Evolutionary conservation across 345 rosid genomes (phyloP).

Genomic region (Eucalyptus urophylla): DNA sequence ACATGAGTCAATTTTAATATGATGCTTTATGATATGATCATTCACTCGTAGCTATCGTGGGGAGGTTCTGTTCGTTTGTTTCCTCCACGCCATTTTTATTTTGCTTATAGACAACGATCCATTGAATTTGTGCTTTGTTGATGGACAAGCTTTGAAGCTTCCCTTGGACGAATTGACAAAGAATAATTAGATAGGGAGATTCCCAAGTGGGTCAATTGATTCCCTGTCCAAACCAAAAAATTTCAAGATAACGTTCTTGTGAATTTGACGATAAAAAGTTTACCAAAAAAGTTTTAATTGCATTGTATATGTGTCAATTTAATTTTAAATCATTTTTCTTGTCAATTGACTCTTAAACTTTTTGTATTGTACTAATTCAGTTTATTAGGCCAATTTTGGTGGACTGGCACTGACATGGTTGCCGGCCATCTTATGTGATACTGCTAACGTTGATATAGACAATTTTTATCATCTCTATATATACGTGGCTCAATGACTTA

Average conservation of each 20-base stretch:
- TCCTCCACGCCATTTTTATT: neutral
- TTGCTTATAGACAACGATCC: neutral
- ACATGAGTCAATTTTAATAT: neutral
- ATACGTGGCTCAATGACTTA: too few relatives aligned
- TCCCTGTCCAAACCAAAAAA: neutral
- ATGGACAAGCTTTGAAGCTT: neutral
- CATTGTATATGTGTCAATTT: too few relatives aligned
- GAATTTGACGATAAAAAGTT: neutral
- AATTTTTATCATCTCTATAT: too few relatives aligned
- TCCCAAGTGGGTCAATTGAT: neutral
- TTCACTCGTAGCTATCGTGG: neutral
- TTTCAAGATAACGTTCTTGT: neutral
- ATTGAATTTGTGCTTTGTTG: neutral
- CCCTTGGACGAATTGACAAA: neutral
- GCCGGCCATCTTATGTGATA: accelerated
- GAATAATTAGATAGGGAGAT: neutral
- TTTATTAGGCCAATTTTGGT: accelerated
- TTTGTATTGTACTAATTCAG: too few relatives aligned
- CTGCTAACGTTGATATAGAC: too few relatives aligned
- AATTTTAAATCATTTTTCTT: too few relatives aligned
- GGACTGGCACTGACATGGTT: accelerated
- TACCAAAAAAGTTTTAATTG: too few relatives aligned
- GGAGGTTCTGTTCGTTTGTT: neutral
- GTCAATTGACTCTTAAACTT: accelerated
- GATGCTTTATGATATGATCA: neutral